Percentiles rank a stretch among this genome's conserved stretches.
phyloP scores from a whole-genome alignment of 1,139 yeast species.

The Candida freyschussii region DNA sequence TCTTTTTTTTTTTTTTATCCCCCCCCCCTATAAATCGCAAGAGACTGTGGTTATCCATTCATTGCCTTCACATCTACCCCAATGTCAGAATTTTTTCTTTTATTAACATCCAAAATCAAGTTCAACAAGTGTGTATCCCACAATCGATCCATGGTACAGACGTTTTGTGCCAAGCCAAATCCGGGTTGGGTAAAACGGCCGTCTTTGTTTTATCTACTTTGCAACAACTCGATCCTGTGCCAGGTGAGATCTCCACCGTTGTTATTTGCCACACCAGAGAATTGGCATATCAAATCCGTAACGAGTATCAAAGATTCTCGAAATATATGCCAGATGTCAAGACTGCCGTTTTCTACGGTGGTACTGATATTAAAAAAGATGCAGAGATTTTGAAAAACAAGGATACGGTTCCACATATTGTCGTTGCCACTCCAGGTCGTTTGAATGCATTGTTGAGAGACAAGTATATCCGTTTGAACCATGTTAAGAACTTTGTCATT shows the following conservation, averaged over 20 bases:
- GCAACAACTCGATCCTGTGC: slow-evolving; percentile 96
- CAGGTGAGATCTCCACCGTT: slow-evolving; percentile 92
- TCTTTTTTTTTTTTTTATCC: no score
- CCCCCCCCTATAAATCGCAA: no score
- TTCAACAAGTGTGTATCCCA: slow-evolving; percentile 97
- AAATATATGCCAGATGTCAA: slow-evolving; percentile 97
- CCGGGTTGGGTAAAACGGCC: slow-evolving; percentile 99
- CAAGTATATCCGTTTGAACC: slow-evolving; percentile 79
- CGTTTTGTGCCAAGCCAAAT: slow-evolving; percentile 97
- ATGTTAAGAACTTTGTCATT: slow-evolving; percentile 90
- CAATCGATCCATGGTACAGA: slow-evolving; percentile 98
- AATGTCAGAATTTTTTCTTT: no score
- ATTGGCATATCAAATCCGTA: slow-evolving; percentile 96
- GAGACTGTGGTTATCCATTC: no score
- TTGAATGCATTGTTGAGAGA: slow-evolving; percentile 91
- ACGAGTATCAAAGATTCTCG: slow-evolving; percentile 96
- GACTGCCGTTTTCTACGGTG: slow-evolving; percentile 97
- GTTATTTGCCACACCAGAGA: slow-evolving; percentile 98
- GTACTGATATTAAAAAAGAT: slow-evolving; percentile 84
- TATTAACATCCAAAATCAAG: slow-evolving; percentile 33
- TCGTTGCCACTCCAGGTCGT: slow-evolving; percentile 98
- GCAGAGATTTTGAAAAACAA: slow-evolving; percentile 84
- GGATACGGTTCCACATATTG: slow-evolving; percentile 94
- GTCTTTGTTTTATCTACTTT: slow-evolving; percentile 93
- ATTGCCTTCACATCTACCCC: no score